Conservation (phyloP, 768 basidiomycete species). For the Strobilomyces confusus region DNA sequence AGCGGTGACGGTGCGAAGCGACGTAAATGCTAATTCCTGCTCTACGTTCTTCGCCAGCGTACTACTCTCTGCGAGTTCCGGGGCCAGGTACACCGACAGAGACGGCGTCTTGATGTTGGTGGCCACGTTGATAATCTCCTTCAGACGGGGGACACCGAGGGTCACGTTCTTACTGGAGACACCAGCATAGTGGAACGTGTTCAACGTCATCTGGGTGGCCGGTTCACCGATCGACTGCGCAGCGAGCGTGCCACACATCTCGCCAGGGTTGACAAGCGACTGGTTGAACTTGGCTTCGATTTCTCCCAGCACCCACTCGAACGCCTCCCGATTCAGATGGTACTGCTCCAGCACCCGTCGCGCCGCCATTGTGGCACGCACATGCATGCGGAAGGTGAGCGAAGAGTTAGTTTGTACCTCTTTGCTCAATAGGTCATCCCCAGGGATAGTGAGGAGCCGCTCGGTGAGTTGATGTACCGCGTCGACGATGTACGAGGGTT, state of each 20-base stretch:
- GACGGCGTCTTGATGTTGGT: constrained; percentile 98
- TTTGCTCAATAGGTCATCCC: constrained; percentile 66
- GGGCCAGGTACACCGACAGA: constrained; percentile 83
- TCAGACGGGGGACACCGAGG: constrained; percentile 96
- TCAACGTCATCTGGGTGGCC: constrained; percentile 98
- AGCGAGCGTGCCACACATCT: constrained; percentile 98
- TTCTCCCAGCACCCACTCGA: constrained; percentile 96
- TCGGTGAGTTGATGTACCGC: constrained; percentile 69
- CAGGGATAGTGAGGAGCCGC: constrained; percentile 84
- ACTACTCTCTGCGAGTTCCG: constrained; percentile 59
- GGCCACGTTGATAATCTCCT: constrained; percentile 99
- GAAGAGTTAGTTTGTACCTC: constrained; percentile 89
- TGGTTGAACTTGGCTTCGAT: constrained; percentile 95
- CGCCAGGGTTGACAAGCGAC: constrained; percentile 87
- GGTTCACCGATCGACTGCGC: constrained; percentile 99
- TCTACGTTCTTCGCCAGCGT: constrained; percentile 82
- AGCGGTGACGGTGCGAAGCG: constrained; percentile 88
- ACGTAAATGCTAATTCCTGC: constrained; percentile 91
- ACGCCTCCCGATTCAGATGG: constrained; percentile 89
- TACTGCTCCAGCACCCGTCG: constrained; percentile 84
- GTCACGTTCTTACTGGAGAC: constrained; percentile 99
- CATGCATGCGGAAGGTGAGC: constrained; percentile 88
- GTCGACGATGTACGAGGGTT: constrained; percentile 83
- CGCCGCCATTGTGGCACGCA: constrained; percentile 83
- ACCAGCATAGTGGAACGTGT: constrained; percentile 99